Conservation (phyloP, 73 alveolate species). For the Paramecium bursaria region DNA sequence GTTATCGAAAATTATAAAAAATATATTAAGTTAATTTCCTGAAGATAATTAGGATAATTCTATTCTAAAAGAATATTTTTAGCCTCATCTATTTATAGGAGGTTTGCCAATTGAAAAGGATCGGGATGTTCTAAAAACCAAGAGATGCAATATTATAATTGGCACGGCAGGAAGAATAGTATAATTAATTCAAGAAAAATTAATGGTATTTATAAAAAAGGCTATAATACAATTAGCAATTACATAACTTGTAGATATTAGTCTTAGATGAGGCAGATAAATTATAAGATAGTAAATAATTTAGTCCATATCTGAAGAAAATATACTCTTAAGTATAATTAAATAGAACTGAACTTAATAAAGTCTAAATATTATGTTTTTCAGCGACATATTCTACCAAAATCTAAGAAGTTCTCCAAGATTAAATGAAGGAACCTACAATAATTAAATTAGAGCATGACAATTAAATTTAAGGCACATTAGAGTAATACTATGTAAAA, state of each 20-base stretch:
- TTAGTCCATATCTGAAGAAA: constrained; percentile 27
- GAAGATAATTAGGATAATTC: too few species aligned
- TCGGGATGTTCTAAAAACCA: constrained; percentile 40
- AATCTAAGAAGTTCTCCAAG: not conserved
- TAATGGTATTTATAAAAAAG: too few species aligned
- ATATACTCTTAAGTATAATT: not conserved
- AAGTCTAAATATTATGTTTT: constrained; percentile 25
- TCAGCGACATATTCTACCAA: constrained; percentile 45
- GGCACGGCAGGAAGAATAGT: constrained; percentile 55
- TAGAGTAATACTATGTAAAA: not conserved
- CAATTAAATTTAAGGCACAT: not conserved
- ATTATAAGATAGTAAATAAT: constrained; percentile 35
- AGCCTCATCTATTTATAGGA: constrained; percentile 44
- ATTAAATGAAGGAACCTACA: constrained; percentile 2
- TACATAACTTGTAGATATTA: constrained; percentile 3
- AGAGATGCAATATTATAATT: constrained; percentile 25
- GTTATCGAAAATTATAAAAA: constrained; percentile 8
- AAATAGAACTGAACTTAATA: not conserved
- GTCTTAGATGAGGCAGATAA: constrained; percentile 59
- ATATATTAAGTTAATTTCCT: not conserved
- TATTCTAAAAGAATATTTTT: constrained; percentile 10
- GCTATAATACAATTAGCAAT: too few species aligned
- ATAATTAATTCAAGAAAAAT: constrained; percentile 41
- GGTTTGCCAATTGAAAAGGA: constrained; percentile 52
- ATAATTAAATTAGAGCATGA: constrained; percentile 19